These are phyloP conservation scores for Spathaspora boniae DNA, from an alignment of 805 yeast genomes.

Conservation along the genomic window DNA sequence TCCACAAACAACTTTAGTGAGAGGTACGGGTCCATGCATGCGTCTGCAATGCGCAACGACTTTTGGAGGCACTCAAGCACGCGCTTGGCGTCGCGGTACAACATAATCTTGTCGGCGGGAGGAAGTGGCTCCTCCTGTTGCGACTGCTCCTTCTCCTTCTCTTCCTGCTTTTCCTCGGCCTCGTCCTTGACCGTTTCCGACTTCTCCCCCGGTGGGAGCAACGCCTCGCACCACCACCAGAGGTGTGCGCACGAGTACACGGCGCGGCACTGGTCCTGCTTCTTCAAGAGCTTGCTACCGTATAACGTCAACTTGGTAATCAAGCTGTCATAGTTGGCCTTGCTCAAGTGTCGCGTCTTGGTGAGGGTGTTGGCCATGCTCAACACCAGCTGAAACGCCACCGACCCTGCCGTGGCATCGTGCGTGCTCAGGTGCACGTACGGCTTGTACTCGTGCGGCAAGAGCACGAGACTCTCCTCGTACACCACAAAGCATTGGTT, in stretches of 20 bases:
- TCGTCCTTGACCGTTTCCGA: conserved; percentile 40
- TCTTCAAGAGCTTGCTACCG: conserved; percentile 83
- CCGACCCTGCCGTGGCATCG: conserved; percentile 43
- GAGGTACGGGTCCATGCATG: conserved; percentile 77
- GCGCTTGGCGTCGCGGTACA: conserved; percentile 54
- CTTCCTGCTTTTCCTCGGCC: conserved; percentile 16
- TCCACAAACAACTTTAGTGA: conserved; percentile 85
- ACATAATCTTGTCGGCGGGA: conserved; percentile 11
- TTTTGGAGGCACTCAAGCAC: conserved; percentile 90
- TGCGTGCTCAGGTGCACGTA: conserved; percentile 25
- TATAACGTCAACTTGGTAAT: conserved; percentile 83
- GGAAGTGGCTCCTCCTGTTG: conserved; percentile 6
- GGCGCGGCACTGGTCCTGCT: conserved; percentile 92
- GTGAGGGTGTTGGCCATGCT: conserved; percentile 45
- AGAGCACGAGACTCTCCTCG: conserved; percentile 52
- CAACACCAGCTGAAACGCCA: conserved; percentile 48
- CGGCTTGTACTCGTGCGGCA: conserved; percentile 8
- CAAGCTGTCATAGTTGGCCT: conserved; percentile 74
- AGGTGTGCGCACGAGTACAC: conserved; percentile 85
- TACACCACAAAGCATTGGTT: conserved; percentile 84
- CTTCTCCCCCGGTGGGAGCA: conserved; percentile 21
- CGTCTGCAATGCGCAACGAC: conserved; percentile 85
- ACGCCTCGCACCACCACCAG: conserved; percentile 83
- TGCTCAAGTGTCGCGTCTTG: conserved; percentile 41
- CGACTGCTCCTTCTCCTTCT: conserved; percentile 16